These are phyloP conservation scores for Vinca minor DNA, from an alignment of 257 asterid species.

Conservation along the genomic window DNA sequence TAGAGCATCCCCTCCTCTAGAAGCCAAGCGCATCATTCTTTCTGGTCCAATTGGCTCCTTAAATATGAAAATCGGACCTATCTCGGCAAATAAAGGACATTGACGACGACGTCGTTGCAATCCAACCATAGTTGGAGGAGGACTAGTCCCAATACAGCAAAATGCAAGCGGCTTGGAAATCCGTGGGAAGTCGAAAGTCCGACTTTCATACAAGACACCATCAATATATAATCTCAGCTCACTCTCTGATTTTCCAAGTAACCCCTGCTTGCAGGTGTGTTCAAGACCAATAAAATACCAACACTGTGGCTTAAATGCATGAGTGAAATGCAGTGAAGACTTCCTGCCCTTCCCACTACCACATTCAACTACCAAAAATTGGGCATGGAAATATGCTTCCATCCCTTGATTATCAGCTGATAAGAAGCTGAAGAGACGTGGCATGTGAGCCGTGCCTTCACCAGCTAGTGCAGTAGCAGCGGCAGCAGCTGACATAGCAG, in stretches of 20 bases:
- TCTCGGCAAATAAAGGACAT: constrained; percentile 96
- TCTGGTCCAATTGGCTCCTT: constrained; percentile 91
- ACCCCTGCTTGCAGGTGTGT: constrained; percentile 83
- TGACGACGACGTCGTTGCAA: constrained; percentile 98
- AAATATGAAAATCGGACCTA: constrained; percentile 94
- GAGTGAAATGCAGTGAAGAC: constrained; percentile 91
- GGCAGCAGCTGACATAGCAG: constrained; percentile 99
- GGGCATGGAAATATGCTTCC: constrained; percentile 99
- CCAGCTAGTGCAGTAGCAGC: constrained; percentile 99
- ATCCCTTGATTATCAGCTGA: constrained; percentile 98
- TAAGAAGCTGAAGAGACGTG: constrained; percentile 89
- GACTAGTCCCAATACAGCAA: constrained; percentile 98
- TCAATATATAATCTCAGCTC: constrained; percentile 83
- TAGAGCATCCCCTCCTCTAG: constrained; percentile 88
- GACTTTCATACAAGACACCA: constrained; percentile 83
- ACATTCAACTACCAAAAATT: constrained; percentile 89
- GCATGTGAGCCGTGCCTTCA: constrained; percentile 99
- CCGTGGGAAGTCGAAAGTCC: constrained; percentile 90
- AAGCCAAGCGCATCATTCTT: constrained; percentile 69
- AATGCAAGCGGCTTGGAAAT: constrained; percentile 98
- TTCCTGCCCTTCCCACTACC: constrained; percentile 97
- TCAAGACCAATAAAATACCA: constrained; percentile 97
- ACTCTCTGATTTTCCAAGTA: constrained; percentile 92
- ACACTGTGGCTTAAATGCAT: constrained; percentile 96
- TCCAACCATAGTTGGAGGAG: constrained; percentile 99